phyloP scores from a whole-genome alignment of 495 filamentous ascomycete species.

The Aspergillus avenaceus region DNA sequence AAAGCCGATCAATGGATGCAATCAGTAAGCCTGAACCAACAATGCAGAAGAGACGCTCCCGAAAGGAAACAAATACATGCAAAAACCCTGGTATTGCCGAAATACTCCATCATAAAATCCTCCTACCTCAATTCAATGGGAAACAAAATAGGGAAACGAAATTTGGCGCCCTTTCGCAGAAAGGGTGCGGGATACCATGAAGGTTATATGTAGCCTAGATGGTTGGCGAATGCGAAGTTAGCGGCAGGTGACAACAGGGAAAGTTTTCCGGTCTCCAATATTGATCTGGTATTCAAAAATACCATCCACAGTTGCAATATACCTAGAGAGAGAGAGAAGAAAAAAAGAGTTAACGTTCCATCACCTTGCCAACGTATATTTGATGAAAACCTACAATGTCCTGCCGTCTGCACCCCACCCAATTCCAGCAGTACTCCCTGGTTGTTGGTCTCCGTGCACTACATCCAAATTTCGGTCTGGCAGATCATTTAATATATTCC shows the following conservation, averaged over 20 bases:
- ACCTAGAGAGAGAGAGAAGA: conserved; percentile 38
- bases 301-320: conserved; percentile 68
- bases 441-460: conserved; percentile 32
- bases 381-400: conserved; percentile 66
- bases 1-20: background rate
- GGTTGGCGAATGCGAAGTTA: conserved; percentile 33
- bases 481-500: conserved; percentile 39
- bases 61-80: background rate
- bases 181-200: background rate
- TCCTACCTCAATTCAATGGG: too few species aligned
- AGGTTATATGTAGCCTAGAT: too few species aligned
- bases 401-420: conserved; percentile 68
- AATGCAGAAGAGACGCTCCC: background rate
- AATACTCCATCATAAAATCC: too few species aligned
- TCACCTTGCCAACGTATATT: background rate
- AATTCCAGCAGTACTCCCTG: conserved; percentile 58
- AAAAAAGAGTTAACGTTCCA: background rate
- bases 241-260: conserved; percentile 56
- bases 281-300: conserved; percentile 73
- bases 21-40: background rate
- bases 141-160: too few species aligned
- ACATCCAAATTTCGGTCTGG: conserved; percentile 32
- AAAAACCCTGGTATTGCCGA: background rate
- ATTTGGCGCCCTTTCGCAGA: background rate
- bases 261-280: conserved; percentile 58